Base-by-base conservation (phyloP, 2,329 filamentous ascomycete species). In the Neurospora sp. region DNA sequence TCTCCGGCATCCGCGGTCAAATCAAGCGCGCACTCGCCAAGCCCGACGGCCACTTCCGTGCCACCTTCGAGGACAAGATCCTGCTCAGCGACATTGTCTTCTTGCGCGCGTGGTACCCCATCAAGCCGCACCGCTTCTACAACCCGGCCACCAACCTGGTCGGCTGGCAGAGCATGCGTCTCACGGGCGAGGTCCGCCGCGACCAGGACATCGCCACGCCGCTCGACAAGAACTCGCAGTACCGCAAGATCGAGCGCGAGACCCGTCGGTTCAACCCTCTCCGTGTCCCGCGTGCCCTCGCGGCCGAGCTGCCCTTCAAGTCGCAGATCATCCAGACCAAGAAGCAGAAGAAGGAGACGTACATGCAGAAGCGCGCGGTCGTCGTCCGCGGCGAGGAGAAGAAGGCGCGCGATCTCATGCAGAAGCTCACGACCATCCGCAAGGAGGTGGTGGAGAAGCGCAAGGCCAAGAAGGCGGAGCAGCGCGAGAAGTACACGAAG, bases 21-120 rank as follows among this genome's bases (percentile, higher is more conserved):
- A 97, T 99, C 87, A 99, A 99, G 84, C 90, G 93, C 72, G 95
- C 96, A 0, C 86, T 99, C 0, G 90, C 89, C 79, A 97, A 97
- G 76, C 95, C 96, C 1, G 96, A 99, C 74, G 96, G 96, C 67
- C 91, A 95, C 81, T 98, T 96, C 88, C 90, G 96, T 76, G 96
- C 96, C 33, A 98, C 96, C 0, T 99, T 99, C 76, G 96, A 99
- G 81, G 96, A 99, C 86, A 99, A 98, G 84, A 93, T 99, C 72
- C 86, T 99, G 68, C 93, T 97, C 87, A 93, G 90, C 80, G 96
- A 99, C 79, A 96, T 99, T 74, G 92, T 98, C 72, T 98, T 99
- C 84, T 82, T 99, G 46, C 89, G 96, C 67, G 95, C 96, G 1
- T 99, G 96, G 96, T 98, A 96, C 81, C 93, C 96, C 10, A 90